phyloP scores from a whole-genome alignment of 345 rosid species.

The Microcos paniculata region DNA sequence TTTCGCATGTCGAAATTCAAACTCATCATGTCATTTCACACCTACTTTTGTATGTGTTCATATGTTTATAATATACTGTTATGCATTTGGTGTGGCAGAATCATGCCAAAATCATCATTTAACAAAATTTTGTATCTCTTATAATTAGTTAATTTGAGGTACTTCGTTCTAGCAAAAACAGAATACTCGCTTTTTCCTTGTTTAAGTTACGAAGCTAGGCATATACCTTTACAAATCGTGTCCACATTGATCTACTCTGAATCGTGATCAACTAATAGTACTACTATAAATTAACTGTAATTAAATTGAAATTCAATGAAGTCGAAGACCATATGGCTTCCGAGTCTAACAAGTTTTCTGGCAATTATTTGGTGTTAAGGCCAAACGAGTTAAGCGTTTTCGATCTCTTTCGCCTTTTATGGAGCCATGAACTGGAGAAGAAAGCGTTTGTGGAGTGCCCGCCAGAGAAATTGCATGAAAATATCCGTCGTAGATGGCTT shows the following conservation, averaged over 20 bases:
- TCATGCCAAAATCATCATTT: too few species aligned
- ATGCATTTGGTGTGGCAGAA: too few species aligned
- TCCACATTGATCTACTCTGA: neutral
- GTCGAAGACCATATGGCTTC: neutral
- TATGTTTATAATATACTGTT: too few species aligned
- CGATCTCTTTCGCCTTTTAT: constrained; percentile 37
- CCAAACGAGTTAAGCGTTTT: constrained; percentile 39
- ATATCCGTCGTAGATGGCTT: constrained; percentile 45
- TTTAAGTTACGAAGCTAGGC: neutral
- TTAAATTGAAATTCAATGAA: neutral
- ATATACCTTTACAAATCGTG: neutral
- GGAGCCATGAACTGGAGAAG: constrained; percentile 19
- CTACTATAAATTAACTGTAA: neutral
- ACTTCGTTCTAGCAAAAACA: neutral
- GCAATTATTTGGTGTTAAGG: constrained; percentile 34
- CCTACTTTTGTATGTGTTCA: too few species aligned
- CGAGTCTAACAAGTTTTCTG: neutral
- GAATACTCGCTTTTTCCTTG: neutral
- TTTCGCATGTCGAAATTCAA: too few species aligned
- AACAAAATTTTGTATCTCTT: neutral
- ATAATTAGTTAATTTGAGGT: neutral
- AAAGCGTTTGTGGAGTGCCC: constrained; percentile 35
- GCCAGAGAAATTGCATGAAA: neutral
- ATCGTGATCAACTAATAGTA: neutral
- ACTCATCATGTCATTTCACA: too few species aligned